Percentiles rank a stretch among this genome's conserved stretches.
phyloP scores from a whole-genome alignment of 768 basidiomycete species.

The Amanita fuliginea region DNA sequence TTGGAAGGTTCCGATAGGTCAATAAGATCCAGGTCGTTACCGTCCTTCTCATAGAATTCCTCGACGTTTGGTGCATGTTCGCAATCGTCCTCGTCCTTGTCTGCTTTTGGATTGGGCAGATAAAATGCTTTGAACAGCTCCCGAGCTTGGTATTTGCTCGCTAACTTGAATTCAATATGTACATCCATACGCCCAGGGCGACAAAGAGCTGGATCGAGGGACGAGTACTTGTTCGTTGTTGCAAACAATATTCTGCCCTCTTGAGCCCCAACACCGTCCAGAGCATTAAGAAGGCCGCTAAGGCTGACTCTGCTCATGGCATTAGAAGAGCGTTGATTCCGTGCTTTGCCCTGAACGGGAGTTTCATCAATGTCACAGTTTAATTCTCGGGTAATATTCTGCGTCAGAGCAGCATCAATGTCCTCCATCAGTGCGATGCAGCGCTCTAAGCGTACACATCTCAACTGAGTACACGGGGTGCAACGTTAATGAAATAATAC shows the following conservation, averaged over 20 bases:
- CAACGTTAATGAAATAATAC: conserved; percentile 11
- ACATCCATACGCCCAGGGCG: conserved; percentile 77
- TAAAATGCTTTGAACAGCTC: too few relatives aligned
- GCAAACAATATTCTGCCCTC: conserved; percentile 79
- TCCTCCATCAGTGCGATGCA: conserved; percentile 80
- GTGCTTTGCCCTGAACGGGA: background rate
- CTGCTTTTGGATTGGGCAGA: too few relatives aligned
- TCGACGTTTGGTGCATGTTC: too few relatives aligned
- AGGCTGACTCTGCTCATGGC: conserved; percentile 38
- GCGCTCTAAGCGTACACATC: conserved; percentile 21
- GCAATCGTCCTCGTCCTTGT: too few relatives aligned
- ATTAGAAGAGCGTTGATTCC: conserved; percentile 9
- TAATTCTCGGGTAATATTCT: conserved; percentile 28
- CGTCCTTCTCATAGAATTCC: too few relatives aligned
- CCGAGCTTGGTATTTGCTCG: conserved; percentile 13
- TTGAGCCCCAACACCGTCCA: conserved; percentile 70
- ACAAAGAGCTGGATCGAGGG: conserved; percentile 64
- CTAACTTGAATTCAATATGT: conserved; percentile 67
- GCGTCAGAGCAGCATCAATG: conserved; percentile 66
- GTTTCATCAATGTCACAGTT: conserved; percentile 10
- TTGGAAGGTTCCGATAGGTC: too few relatives aligned
- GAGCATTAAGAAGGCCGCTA: conserved; percentile 67
- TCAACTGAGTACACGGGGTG: conserved; percentile 1
- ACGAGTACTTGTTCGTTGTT: conserved; percentile 62
- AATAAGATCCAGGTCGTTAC: too few relatives aligned